Percentiles rank a stretch among this genome's conserved stretches.
phyloP scores from a whole-genome alignment of 257 asterid genomes.

The Leonotis leonurus region DNA sequence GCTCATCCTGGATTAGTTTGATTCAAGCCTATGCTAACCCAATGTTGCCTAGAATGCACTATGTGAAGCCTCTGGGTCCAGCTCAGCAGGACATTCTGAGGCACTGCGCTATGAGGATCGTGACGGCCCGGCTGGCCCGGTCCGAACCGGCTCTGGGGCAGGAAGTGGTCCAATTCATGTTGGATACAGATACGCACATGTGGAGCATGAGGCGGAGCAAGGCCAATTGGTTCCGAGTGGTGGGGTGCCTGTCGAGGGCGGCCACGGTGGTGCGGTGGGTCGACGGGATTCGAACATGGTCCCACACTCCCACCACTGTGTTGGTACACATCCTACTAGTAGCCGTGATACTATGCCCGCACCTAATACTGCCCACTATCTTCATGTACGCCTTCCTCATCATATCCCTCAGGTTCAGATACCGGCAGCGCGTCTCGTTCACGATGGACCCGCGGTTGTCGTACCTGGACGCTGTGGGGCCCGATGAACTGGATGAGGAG shows the following conservation, averaged over 20 bases:
- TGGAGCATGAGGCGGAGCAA: conserved; percentile 97
- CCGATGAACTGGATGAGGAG: conserved; percentile 80
- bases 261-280: conserved; percentile 65
- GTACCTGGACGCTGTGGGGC: conserved; percentile 51
- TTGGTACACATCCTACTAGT: conserved; percentile 53
- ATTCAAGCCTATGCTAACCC: conserved; percentile 78
- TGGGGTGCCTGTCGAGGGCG: conserved; percentile 65
- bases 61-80: conserved; percentile 74
- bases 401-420: conserved; percentile 43
- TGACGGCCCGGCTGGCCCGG: conserved; percentile 58
- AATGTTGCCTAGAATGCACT: conserved; percentile 78
- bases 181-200: conserved; percentile 72
- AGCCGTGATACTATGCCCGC: conserved; percentile 69
- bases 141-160: conserved; percentile 83
- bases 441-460: conserved; percentile 64
- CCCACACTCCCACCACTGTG: conserved; percentile 61
- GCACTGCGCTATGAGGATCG: conserved; percentile 73
- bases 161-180: conserved; percentile 83
- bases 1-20: conserved; percentile 76
- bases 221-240: conserved; percentile 85
- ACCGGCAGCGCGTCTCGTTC: conserved; percentile 44
- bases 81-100: conserved; percentile 76
- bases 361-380: conserved; percentile 53
- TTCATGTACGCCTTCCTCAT: conserved; percentile 71
- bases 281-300: conserved; percentile 60